Evolutionary conservation across 192 early-diverging fungal genomes (phyloP), one percentile per base, ranked within the genome.

Genomic region (Powellomyces hirtus): DNA sequence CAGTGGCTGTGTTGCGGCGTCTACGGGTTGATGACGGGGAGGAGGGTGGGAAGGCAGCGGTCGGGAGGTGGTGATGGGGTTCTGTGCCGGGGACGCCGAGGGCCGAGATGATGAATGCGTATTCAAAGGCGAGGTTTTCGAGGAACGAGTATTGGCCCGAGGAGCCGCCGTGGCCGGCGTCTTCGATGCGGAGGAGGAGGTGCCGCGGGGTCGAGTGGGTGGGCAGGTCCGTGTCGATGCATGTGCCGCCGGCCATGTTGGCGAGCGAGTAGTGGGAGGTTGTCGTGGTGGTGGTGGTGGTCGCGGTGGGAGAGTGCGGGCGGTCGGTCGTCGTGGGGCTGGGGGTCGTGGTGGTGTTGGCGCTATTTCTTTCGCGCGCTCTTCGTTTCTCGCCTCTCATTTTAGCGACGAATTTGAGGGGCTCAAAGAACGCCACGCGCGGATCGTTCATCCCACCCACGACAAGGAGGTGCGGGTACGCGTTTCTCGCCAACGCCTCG

Each of bases 361-460:
- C 53, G 11, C 11, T n/a, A n/a, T 42, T n/a, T n/a, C n/a, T 42
- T 10, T 10, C 40, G 40, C 10, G 40, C 30, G 18, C 53, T 34
- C 61, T 30, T n/a, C 61, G 61, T 22, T 55, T 33, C 51, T 72
- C 70, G n/a, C 70, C 78, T 72, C 88, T 80, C 59, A 95, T 61
- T 13, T 92, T 82, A 11, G 94, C 91, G 27, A 94, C 87, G 76
- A 86, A 97, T 69, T 97, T 97, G 13, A 90, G 72, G 0, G 92
- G 89, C 62, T 97, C 93, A 72, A 88, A 93, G 55, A 86, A 89
- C 20, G 84, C 79, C 4, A 97, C 94, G 4, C 94, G 80, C 53
- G 89, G 90, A 73, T 97, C 94, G 45, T 86, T 87, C 65, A 93
- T 85, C 4, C 93, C 94, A 46, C 85, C 92, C n/a, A 64, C 50